Conservation (phyloP, 768 basidiomycete genomes). For the Leccinum imitatum region DNA sequence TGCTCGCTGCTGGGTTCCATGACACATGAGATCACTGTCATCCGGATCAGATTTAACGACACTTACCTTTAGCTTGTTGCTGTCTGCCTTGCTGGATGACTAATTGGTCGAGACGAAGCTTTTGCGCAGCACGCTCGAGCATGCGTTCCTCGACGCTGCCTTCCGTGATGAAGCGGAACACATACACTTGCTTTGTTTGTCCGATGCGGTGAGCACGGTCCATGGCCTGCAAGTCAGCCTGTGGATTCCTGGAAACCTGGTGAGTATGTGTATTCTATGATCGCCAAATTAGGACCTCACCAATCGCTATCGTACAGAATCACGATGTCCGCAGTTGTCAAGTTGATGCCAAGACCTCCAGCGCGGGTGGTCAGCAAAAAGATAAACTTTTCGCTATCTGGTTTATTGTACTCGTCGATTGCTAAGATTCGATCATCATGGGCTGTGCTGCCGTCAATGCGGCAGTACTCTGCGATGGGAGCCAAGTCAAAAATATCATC, state of each 20-base stretch:
- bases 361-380: conserved; percentile 96
- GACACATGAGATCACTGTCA: background rate
- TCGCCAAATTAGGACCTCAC: conserved; percentile 39
- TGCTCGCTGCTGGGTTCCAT: conserved; percentile 68
- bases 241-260: conserved; percentile 74
- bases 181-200: conserved; percentile 86
- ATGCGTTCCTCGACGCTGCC: conserved; percentile 93
- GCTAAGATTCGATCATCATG: conserved; percentile 95
- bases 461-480: no score
- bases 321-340: conserved; percentile 93
- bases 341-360: conserved; percentile 94
- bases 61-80: conserved; percentile 72
- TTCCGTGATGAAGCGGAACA: conserved; percentile 82
- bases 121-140: conserved; percentile 89
- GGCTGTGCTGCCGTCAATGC: conserved; percentile 85
- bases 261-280: conserved; percentile 1
- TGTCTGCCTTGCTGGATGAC: conserved; percentile 95
- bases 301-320: conserved; percentile 97
- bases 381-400: conserved; percentile 91
- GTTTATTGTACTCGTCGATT: conserved; percentile 98
- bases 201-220: conserved; percentile 97
- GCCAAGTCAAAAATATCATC: conserved; percentile 4
- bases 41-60: background rate
- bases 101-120: conserved; percentile 90
- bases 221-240: conserved; percentile 99